Evolutionary conservation across 129 eudicot genomes (phyloP), one percentile per base, ranked within the genome.

Genomic region (Logfia minima): DNA sequence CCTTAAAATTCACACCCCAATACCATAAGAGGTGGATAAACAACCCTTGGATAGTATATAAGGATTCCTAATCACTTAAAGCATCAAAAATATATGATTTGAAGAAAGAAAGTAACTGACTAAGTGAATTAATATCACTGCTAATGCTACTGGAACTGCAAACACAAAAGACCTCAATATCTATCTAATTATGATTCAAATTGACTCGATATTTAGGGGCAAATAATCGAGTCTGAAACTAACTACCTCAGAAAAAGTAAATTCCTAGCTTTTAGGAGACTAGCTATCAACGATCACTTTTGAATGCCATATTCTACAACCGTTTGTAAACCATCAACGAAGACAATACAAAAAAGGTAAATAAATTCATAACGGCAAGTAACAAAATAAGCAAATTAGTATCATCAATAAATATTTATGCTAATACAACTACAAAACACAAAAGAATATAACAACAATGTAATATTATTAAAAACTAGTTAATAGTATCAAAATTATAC

Each of bases 361-460:
- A 70, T 45, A 13, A 45, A 61, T 71, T 61, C 65, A 81, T 22
- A 71, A 55, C 18, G 39, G 62, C 71, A 68, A 51, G 55, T 45
- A 60, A 19, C 71, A 72, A 18, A 5, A 58, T n/a, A 76, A 52
- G 48, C 64, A 64, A 80, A 66, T 74, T 48, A 32, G 69, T 55
- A 58, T 68, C 48, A 45, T 34, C 6, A 48, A 48, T 48, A 48
- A 48, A 14, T 51, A 82, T 21, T 63, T 35, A 41, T 35, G 66
- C 7, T 39, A 67, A 72, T 61, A 84, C 85, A 84, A 72, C 68
- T 52, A 21, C 71, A 85, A 48, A 75, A 35, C 67, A 75, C 9
- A 21, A 39, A 66, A 63, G 43, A 29, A 3, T 39, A 79, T 79
- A 63, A 73, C 67, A 62, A 62, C 67, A 62, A 62, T 34, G 65